Evolutionary conservation across 2,329 filamentous ascomycete genomes (phyloP).

Genomic region (Fusarium praegraminearum): DNA sequence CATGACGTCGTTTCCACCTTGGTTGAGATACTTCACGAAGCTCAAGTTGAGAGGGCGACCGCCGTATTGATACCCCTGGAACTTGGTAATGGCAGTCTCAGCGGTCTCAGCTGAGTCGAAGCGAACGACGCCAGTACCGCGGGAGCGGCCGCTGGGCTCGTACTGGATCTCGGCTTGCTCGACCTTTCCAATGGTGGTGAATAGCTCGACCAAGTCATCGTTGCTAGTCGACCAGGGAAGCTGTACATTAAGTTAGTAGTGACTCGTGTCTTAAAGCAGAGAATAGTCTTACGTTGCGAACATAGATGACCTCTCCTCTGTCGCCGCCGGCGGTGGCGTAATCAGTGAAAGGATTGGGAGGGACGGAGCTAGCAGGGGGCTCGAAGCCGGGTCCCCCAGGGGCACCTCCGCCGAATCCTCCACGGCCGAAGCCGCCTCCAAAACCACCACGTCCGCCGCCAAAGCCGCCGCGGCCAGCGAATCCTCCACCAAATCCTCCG

Average conservation of each 20-base stretch:
- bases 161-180: constrained; percentile 99
- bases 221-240: constrained; percentile 99
- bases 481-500: constrained; percentile 69
- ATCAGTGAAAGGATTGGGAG: constrained; percentile 94
- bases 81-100: constrained; percentile 95
- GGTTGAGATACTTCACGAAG: constrained; percentile 91
- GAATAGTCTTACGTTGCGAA: constrained; percentile 84
- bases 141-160: constrained; percentile 93
- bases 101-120: constrained; percentile 87
- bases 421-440: constrained; percentile 59
- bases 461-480: constrained; percentile 64
- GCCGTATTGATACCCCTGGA: constrained; percentile 97
- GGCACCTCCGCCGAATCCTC: constrained; percentile 60
- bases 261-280: neutral
- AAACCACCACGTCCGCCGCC: constrained; percentile 58
- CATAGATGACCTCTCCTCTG: constrained; percentile 86
- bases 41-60: constrained; percentile 92
- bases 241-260: constrained; percentile 60
- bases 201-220: constrained; percentile 94
- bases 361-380: constrained; percentile 61
- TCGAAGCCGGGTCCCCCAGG: constrained; percentile 58
- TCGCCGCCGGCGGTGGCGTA: constrained; percentile 89
- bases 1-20: constrained; percentile 78
- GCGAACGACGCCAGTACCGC: constrained; percentile 95
- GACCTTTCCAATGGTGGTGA: constrained; percentile 97